Conservation (phyloP, 2,329 filamentous ascomycete genomes). For the Botrytis porri region DNA sequence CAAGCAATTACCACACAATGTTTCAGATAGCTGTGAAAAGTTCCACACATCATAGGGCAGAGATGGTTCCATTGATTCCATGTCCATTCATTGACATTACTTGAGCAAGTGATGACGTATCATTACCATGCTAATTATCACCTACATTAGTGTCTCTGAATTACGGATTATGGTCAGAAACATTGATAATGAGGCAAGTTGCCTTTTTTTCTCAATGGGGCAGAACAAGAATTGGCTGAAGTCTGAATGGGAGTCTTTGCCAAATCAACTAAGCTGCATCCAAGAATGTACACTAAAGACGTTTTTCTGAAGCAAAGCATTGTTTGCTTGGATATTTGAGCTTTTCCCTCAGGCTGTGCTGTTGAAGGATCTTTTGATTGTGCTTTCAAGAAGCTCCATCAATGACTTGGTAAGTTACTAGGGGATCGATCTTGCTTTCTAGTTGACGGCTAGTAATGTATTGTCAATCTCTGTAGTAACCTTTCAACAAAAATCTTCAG, state of each 20-base stretch:
- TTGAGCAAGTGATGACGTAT: not conserved
- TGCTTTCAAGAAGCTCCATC: not conserved
- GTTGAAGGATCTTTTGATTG: not conserved
- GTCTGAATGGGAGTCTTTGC: not conserved
- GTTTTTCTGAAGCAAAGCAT: not conserved
- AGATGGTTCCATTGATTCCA: not conserved
- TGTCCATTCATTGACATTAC: not conserved
- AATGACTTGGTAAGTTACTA: not conserved
- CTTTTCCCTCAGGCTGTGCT: not conserved
- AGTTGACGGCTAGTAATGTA: not conserved
- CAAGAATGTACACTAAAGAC: not conserved
- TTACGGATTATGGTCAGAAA: not conserved
- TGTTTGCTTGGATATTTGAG: not conserved
- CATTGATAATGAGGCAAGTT: not conserved
- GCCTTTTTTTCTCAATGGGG: not conserved
- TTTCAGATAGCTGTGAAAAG: not conserved
- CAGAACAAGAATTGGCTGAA: not conserved
- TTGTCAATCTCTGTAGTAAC: not conserved
- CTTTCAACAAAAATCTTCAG: not conserved
- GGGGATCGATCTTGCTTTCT: not conserved
- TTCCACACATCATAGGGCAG: conserved; percentile 5
- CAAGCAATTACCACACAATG: not conserved
- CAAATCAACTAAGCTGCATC: not conserved
- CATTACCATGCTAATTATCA: not conserved
- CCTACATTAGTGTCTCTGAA: not conserved